Evolutionary conservation across 768 basidiomycete species (phyloP).

Genomic region (Boletus pseudo-olivaceus): DNA sequence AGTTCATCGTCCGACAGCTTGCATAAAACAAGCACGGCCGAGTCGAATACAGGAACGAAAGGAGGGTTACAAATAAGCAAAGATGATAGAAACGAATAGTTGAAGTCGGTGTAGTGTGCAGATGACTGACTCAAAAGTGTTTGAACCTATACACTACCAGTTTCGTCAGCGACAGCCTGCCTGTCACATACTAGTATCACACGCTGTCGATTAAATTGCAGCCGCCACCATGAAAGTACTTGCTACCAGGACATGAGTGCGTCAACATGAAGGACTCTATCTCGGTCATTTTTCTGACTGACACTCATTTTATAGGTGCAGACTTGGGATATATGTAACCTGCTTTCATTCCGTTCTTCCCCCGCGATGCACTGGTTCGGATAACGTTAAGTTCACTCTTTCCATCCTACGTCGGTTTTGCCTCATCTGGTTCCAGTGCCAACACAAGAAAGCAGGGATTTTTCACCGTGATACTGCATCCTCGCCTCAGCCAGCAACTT

Average conservation of each 20-base stretch:
- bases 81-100: background rate
- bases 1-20: constrained; percentile 39
- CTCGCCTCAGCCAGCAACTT: background rate
- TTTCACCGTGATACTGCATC: background rate
- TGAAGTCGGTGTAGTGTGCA: constrained; percentile 4
- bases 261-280: background rate
- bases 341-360: background rate
- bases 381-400: background rate
- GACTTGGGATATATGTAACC: background rate
- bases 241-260: background rate
- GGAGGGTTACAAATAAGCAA: constrained; percentile 3
- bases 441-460: background rate
- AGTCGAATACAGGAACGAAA: constrained; percentile 1
- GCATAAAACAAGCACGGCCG: constrained; percentile 16
- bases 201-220: constrained; percentile 5
- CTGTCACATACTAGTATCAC: constrained; percentile 4
- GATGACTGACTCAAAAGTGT: constrained; percentile 5
- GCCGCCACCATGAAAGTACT: background rate
- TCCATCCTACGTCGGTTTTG: background rate
- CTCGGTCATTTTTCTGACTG: background rate
- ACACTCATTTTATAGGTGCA: background rate
- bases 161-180: constrained; percentile 1
- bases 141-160: constrained; percentile 5
- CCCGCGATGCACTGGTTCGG: background rate
- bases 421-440: background rate